Evolutionary conservation across 2,329 filamentous ascomycete genomes (phyloP), one percentile per base, ranked within the genome.

Genomic region (Fusarium virguliforme): DNA sequence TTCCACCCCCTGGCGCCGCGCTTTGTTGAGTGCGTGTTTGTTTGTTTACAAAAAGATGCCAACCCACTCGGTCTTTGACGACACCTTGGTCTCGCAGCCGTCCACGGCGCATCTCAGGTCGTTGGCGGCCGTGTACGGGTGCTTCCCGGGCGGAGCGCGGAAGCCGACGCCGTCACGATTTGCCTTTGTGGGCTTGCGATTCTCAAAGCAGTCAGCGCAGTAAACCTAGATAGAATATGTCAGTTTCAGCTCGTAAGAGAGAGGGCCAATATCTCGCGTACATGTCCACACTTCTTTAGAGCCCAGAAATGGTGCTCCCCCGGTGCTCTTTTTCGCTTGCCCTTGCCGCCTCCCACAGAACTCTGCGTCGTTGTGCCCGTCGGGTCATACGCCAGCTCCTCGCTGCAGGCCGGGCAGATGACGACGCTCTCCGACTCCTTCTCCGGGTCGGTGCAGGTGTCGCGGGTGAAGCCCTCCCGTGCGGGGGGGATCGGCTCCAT

Each of bases 221-320:
- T 89, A 91, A 13, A 91, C 89, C 89, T 91, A 43, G 10, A 12
- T 18, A 18, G 18, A 18, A 18, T 6, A 35, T 37, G 68, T 68
- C 51, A 65, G 63, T 56, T 64, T 24, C 18, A 8, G 2, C 18
- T 37, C 1, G 28, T 56, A 13, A 60, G 30, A 51, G 37, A 26
- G 32, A 15, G 41, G 50, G 32, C 30, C 38, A 51, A 26, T 9
- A 43, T n/a, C 6, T 7, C 18, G 79, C 86, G 77, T 87, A 98
- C 96, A 83, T 99, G 96, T 71, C 96, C 96, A 79, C 96, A 99
- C 57, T 87, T 87, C 81, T 95, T 97, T 37, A 96, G 87, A 1
- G 96, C 92, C 94, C 95, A 98, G 68, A 98, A 95, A 75, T 97
- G 92, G 77, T 93, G 91, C 81, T 97, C 94, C 24, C 85, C 87